Evolutionary conservation across 1,139 yeast genomes (phyloP).

Genomic region (Maudiozyma humilis): DNA sequence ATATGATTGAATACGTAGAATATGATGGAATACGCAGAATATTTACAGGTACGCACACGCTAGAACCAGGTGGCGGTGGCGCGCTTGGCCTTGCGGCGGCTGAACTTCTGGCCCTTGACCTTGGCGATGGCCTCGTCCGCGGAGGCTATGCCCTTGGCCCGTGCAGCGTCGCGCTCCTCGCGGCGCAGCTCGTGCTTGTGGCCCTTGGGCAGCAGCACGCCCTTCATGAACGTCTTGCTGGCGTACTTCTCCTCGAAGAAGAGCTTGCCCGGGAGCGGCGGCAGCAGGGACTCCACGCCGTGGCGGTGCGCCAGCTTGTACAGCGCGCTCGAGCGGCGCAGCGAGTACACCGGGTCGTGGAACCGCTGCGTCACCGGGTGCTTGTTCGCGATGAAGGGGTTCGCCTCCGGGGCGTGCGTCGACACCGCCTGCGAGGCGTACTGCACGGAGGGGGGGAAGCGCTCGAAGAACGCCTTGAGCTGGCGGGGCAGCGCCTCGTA

Average conservation of each 20-base stretch:
- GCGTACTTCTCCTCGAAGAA: constrained; percentile 75
- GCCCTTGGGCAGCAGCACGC: constrained; percentile 72
- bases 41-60: too few species aligned
- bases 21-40: too few species aligned
- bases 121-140: constrained; percentile 67
- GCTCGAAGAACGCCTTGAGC: constrained; percentile 67
- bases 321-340: constrained; percentile 77
- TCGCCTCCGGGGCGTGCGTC: constrained; percentile 59
- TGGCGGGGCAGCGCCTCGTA: constrained; percentile 60
- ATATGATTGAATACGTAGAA: too few species aligned
- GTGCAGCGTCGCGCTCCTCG: constrained; percentile 51
- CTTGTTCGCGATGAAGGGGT: constrained; percentile 82
- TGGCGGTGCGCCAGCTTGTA: constrained; percentile 75
- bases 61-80: constrained; percentile 28
- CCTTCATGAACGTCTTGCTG: constrained; percentile 64
- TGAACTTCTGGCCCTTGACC: constrained; percentile 55
- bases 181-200: constrained; percentile 70
- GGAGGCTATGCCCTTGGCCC: constrained; percentile 57
- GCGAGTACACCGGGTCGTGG: constrained; percentile 72
- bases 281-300: constrained; percentile 74
- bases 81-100: constrained; percentile 47
- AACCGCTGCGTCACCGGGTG: constrained; percentile 72
- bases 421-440: constrained; percentile 61
- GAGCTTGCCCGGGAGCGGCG: constrained; percentile 52
- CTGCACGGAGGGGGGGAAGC: constrained; percentile 79